Evolutionary conservation across 805 yeast species (phyloP).

Genomic region (Naumovozyma castellii): DNA sequence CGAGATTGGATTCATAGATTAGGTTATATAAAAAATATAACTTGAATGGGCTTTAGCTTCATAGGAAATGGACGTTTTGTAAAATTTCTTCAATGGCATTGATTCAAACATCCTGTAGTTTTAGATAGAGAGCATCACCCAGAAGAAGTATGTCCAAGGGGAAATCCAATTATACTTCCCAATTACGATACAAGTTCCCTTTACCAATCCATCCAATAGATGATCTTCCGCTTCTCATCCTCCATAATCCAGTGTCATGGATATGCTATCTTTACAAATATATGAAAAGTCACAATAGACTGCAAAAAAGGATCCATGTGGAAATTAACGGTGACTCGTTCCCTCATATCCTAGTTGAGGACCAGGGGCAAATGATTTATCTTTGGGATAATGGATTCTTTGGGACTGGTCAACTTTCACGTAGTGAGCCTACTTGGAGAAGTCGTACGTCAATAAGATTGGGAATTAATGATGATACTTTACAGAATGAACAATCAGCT

Average conservation of each 20-base stretch:
- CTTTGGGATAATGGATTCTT: conserved; percentile 86
- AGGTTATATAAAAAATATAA: no score
- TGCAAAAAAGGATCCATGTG: conserved; percentile 14
- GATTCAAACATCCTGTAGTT: no score
- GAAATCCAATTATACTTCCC: conserved; percentile 13
- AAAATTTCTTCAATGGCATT: no score
- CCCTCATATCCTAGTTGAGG: conserved; percentile 30
- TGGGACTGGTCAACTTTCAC: conserved; percentile 82
- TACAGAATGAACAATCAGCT: conserved; percentile 24
- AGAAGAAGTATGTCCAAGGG: conserved; percentile 29
- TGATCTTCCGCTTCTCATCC: conserved; percentile 43
- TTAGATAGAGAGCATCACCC: no score
- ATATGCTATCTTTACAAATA: conserved; percentile 35
- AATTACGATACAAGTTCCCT: conserved; percentile 37
- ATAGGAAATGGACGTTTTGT: no score
- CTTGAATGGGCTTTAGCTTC: no score
- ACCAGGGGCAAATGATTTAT: conserved; percentile 38
- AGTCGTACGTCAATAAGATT: conserved; percentile 53
- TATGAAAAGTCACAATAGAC: conserved; percentile 12
- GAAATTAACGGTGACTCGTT: conserved; percentile 30
- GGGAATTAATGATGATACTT: conserved; percentile 16
- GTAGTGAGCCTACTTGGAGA: conserved; percentile 90
- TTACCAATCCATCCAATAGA: conserved; percentile 45
- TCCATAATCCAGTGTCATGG: conserved; percentile 66
- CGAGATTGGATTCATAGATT: no score